Percentiles rank a stretch among this genome's conserved stretches.
Evolutionary conservation across 202 grass and related monocot genomes (phyloP).

Genomic region (Hordeum pubiflorum): DNA sequence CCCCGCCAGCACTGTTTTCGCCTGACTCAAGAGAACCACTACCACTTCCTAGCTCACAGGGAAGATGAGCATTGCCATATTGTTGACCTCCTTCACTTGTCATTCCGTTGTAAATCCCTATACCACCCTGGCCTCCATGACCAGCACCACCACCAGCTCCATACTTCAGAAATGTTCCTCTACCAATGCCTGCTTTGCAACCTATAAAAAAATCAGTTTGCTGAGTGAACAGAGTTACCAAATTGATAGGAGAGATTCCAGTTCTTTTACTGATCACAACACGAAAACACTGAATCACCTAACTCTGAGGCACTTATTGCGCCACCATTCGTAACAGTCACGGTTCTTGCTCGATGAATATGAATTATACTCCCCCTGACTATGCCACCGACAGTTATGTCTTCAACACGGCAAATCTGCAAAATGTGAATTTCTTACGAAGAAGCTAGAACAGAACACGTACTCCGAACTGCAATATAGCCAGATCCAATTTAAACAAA

Average conservation of each 20-base stretch:
- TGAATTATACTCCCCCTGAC: slow-evolving; percentile 90
- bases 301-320: slow-evolving; percentile 95
- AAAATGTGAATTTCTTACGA: slow-evolving; percentile 18
- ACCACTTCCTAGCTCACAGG: slow-evolving; percentile 96
- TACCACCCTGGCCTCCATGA: slow-evolving; percentile 78
- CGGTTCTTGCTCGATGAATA: slow-evolving; percentile 97
- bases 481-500: background rate
- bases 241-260: slow-evolving; percentile 6
- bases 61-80: slow-evolving; percentile 88
- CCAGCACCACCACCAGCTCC: slow-evolving; percentile 87
- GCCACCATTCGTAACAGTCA: slow-evolving; percentile 60
- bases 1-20: slow-evolving; percentile 71
- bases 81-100: slow-evolving; percentile 53
- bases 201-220: slow-evolving; percentile 41
- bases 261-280: slow-evolving; percentile 14
- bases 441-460: slow-evolving; percentile 2
- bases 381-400: slow-evolving; percentile 70
- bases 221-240: slow-evolving; percentile 23
- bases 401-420: slow-evolving; percentile 98
- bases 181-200: slow-evolving; percentile 93
- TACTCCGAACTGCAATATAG: slow-evolving; percentile 5
- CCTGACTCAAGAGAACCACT: slow-evolving; percentile 58
- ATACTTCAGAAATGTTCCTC: slow-evolving; percentile 73
- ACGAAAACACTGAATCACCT: slow-evolving; percentile 66
- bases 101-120: slow-evolving; percentile 79